A percentile compares a stretch with the other conserved stretches of the same genome.
Evolutionary conservation across 2,329 filamentous ascomycete species (phyloP).

Genomic region (Penicillium sp.): DNA sequence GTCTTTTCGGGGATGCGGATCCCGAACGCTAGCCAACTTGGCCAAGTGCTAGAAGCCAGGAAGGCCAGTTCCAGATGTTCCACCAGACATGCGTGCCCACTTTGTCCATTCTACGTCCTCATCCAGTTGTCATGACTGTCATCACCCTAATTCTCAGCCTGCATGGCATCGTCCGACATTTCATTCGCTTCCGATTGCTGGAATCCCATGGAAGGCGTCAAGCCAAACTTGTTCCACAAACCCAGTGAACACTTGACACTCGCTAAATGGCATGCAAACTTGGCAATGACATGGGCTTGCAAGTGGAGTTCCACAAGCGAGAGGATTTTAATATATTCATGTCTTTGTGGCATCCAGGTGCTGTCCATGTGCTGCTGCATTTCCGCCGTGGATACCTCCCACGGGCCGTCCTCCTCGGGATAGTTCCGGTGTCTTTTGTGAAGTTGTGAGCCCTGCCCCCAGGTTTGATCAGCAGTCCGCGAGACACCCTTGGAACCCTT

Average conservation of each 20-base stretch:
- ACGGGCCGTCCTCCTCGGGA: background rate
- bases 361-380: background rate
- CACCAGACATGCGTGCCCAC: background rate
- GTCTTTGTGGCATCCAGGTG: background rate
- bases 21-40: background rate
- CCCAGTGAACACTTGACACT: background rate
- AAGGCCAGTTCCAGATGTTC: background rate
- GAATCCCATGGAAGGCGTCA: background rate
- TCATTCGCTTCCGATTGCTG: conserved; percentile 9
- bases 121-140: background rate
- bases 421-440: background rate
- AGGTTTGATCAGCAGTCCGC: background rate
- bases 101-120: background rate
- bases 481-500: background rate
- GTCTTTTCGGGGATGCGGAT: background rate
- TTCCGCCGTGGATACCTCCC: background rate
- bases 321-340: background rate
- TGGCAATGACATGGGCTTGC: background rate
- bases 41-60: background rate
- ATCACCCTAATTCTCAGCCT: conserved; percentile 1
- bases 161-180: background rate
- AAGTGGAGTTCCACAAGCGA: background rate
- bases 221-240: background rate
- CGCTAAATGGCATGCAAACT: conserved; percentile 4
- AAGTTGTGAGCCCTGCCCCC: background rate